Evolutionary conservation across 139 green algal species (phyloP), one percentile per base, ranked within the genome.

Genomic region (Micromonas pusilla): DNA sequence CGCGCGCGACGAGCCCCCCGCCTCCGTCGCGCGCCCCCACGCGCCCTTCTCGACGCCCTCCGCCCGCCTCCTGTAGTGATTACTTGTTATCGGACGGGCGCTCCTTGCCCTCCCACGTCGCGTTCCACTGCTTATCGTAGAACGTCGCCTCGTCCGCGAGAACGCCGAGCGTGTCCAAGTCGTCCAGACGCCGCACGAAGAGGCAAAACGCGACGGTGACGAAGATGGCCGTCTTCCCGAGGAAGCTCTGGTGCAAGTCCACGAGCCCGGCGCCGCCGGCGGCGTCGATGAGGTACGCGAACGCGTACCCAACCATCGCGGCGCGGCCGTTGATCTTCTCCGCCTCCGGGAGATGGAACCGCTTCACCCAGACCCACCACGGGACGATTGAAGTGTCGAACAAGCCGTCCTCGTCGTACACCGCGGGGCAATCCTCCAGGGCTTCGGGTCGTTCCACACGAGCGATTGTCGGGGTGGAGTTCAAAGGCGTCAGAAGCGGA

Each of bases 81-180:
- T 85, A 62, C 73, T 84, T 53, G 60, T 54, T 81, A 20, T 85
- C 73, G 45, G 83, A 81, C 3, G 84, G 83, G 20, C 85, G 37
- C 32, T 88, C 84, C 62, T 82, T 82, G 30, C 80, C 80, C 32
- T 81, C 74, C 85, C 85, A 89, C 3, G 80, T 87, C 20, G 81
- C 81, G 6, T 87, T 53, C 85, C 85, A 89, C 70, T 89, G 85
- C 76, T 84, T 85, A 70, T 89, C 85, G 64, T 89, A 89, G 79
- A 89, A 89, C n/a, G 84, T 89, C 16, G 64, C 80, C 76, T 89
- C 85, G 26, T 89, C 76, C 19, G 70, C 70, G 26, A 88, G 79
- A 1, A 72, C 72, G 75, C 87, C 86, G 52, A 89, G 52, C 25
- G 66, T 80, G 37, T 82, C 63, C 21, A 88, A 26, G 52, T 89